phyloP scores from a whole-genome alignment of 2,329 filamentous ascomycete genomes.

The Penicillium hordei region DNA sequence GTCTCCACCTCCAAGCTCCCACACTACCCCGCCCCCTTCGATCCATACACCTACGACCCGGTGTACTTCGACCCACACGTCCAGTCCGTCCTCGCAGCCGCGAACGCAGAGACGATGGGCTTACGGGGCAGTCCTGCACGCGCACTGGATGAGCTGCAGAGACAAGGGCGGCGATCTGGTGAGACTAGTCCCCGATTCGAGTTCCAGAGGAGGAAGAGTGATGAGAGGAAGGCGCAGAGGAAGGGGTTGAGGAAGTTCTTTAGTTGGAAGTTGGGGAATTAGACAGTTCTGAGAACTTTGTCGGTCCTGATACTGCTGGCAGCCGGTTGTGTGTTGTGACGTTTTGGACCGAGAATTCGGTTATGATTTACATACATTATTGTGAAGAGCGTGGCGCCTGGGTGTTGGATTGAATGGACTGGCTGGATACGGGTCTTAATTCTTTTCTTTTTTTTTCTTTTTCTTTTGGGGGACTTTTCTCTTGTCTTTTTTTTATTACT shows the following conservation, averaged over 20 bases:
- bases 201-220: conserved; percentile 4
- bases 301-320: background rate
- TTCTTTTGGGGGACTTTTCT: background rate
- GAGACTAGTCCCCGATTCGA: conserved; percentile 2
- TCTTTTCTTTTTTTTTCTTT: background rate
- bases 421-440: conserved; percentile 1
- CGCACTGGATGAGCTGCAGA: conserved; percentile 25
- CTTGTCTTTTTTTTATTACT: conserved; percentile 1
- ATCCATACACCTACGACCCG: conserved; percentile 19
- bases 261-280: conserved; percentile 25
- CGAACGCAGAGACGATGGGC: conserved; percentile 27
- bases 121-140: conserved; percentile 20
- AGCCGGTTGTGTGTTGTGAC: background rate
- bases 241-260: conserved; percentile 25
- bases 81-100: conserved; percentile 27
- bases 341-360: background rate
- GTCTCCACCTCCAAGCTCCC: background rate
- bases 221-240: conserved; percentile 17
- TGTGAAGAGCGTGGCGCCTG: background rate
- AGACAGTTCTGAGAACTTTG: background rate
- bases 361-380: conserved; percentile 1
- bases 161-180: background rate
- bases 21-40: background rate
- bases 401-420: background rate
- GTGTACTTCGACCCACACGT: conserved; percentile 26